Evolutionary conservation across 2,329 filamentous ascomycete genomes (phyloP), one percentile per base, ranked within the genome.

Genomic region (Ophiosphaerella narmari): DNA sequence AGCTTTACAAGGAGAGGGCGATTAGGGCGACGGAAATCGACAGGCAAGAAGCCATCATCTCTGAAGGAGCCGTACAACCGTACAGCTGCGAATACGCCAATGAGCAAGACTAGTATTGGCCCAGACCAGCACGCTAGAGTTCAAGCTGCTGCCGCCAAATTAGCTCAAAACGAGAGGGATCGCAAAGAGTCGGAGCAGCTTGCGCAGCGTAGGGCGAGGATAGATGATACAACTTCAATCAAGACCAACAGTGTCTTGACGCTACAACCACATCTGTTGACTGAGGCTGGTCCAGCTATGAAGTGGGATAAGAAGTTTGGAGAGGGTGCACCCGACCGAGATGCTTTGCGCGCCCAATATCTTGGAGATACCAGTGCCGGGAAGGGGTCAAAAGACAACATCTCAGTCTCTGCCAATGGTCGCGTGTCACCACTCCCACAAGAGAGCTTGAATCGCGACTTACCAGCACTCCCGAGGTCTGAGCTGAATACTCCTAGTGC

Each of bases 241-340:
- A 96, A 95, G 81, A 97, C 91, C 3, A 92, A 87, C 72, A 99
- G 94, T 59, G 84, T 96, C 48, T 82, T 97, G 66, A 96, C 91
- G 3, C 78, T 97, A 39, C 92, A 96, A 68, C 89, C 91, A 1
- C 83, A 86, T 45, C 88, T 97, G 54, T 81, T 92, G 65, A 91
- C 82, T 45, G 94, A 96, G 71, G 93, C 92, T 14, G 94, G 89
- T 7, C 89, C 91, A 21, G 94, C 94, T 1, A 88, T 99, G 86
- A 96, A 96, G 73, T 99, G 94, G 94, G 91, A 93, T 29, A 95
- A 85, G 73, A 91, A 90, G 64, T 97, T 97, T 70, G 94, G 97
- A 75, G 96, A 96, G 77, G 87, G 93, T 63, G 82, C 88, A 4
- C 88, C 93, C 82, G 91, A 91, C 65, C 95, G 94, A 75, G 87